Conservation (phyloP, 495 filamentous ascomycete genomes). For the Lasiosphaeria miniovina region DNA sequence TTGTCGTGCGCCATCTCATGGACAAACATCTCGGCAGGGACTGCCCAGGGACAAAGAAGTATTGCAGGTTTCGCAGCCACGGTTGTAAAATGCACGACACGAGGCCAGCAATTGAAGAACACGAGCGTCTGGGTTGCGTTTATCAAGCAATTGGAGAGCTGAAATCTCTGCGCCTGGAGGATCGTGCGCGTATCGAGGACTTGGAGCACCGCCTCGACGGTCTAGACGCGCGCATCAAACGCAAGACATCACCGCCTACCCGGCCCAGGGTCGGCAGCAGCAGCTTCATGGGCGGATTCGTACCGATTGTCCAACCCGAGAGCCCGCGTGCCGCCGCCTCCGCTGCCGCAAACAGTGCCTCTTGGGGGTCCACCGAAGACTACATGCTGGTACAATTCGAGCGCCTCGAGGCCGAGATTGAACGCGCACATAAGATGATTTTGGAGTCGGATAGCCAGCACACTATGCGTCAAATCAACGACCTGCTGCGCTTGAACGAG, state of each 20-base stretch:
- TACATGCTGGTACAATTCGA: conserved; percentile 48
- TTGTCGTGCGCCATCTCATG: conserved; percentile 38
- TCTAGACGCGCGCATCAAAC: conserved; percentile 3
- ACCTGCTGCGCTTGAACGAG: conserved; percentile 48
- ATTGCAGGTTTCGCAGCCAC: conserved; percentile 41
- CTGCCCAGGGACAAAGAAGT: conserved; percentile 36
- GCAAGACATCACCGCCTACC: conserved; percentile 5
- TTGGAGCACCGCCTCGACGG: conserved; percentile 20
- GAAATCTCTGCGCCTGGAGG: conserved; percentile 19
- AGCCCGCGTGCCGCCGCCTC: conserved; percentile 8
- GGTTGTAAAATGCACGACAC: conserved; percentile 39
- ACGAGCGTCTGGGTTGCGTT: conserved; percentile 25
- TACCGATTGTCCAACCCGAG: conserved; percentile 10
- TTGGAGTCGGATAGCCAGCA: conserved; percentile 48
- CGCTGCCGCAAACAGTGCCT: conserved; percentile 11
- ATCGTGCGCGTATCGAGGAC: conserved; percentile 28
- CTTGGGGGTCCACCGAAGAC: conserved; percentile 25
- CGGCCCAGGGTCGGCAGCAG: conserved; percentile 1
- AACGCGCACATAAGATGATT: conserved; percentile 41
- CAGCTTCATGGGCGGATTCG: conserved; percentile 4
- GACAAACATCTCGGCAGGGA: conserved; percentile 38
- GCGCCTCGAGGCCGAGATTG: conserved; percentile 45
- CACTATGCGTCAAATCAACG: conserved; percentile 48
- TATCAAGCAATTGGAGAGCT: conserved; percentile 29
- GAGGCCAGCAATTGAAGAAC: conserved; percentile 31